phyloP scores from a whole-genome alignment of 129 eudicot species.

The Chrysanthemum seticuspe region DNA sequence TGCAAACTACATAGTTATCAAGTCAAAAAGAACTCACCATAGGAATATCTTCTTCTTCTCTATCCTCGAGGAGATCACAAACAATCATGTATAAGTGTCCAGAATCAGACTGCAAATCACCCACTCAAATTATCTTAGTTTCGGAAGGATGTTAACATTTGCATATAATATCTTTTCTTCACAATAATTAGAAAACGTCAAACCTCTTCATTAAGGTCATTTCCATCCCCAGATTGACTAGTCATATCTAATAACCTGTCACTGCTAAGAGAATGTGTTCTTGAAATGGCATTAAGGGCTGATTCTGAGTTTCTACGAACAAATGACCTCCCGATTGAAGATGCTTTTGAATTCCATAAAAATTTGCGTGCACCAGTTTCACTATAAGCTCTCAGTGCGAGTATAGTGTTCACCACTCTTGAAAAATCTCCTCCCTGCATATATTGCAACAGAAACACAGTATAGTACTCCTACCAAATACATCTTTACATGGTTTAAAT shows the following conservation, averaged over 20 bases:
- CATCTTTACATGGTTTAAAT: not conserved
- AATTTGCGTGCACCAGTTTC: constrained; percentile 48
- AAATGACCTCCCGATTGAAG: constrained; percentile 43
- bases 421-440: constrained; percentile 74
- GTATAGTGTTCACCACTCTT: constrained; percentile 61
- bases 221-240: constrained; percentile 34
- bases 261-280: constrained; percentile 36
- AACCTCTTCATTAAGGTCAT: constrained; percentile 37
- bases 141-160: not conserved
- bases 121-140: not conserved
- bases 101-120: constrained; percentile 36
- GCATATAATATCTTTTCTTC: not conserved
- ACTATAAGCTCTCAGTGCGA: constrained; percentile 69
- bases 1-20: constrained; percentile 7
- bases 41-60: constrained; percentile 77
- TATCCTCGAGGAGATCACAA: constrained; percentile 65
- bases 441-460: not conserved
- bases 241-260: constrained; percentile 18
- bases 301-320: constrained; percentile 49
- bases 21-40: constrained; percentile 47
- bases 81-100: constrained; percentile 50
- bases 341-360: constrained; percentile 47
- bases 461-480: not conserved
- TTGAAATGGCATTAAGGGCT: constrained; percentile 46
- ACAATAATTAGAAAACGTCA: constrained; percentile 1